Percentiles rank a stretch among this genome's conserved stretches.
These are phyloP conservation scores for Schoenoplectus tabernaemontani DNA, from an alignment of 202 grass and related monocot genomes.

Conservation along the genomic window DNA sequence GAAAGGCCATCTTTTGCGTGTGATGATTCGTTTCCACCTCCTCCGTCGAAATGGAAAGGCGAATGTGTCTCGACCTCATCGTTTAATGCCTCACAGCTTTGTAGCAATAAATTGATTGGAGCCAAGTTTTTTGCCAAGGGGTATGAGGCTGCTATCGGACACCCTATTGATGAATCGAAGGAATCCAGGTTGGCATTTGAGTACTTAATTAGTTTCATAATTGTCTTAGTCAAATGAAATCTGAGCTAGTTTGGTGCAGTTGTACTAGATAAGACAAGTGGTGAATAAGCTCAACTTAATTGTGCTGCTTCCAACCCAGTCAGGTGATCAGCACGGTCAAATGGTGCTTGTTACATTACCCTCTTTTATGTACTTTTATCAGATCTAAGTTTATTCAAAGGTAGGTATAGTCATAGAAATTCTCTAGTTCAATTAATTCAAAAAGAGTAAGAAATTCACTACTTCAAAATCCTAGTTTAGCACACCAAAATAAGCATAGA, in stretches of 20 bases:
- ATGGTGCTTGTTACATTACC: background rate
- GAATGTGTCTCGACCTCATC: constrained; percentile 32
- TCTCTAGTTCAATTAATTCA: background rate
- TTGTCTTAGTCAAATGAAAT: background rate
- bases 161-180: constrained; percentile 33
- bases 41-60: constrained; percentile 39
- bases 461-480: background rate
- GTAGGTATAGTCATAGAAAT: background rate
- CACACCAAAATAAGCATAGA: background rate
- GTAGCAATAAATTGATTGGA: constrained; percentile 63
- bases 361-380: background rate
- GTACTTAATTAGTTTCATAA: background rate
- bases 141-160: constrained; percentile 41
- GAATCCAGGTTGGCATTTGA: constrained; percentile 38
- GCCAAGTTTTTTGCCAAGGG: constrained; percentile 62
- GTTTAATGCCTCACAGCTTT: constrained; percentile 49
- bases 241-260: background rate
- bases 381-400: background rate
- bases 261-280: background rate
- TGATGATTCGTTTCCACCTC: background rate
- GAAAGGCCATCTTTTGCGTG: constrained; percentile 30
- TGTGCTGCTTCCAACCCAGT: background rate
- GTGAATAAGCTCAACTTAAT: background rate
- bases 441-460: background rate
- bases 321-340: background rate